These are phyloP conservation scores for Acanthamoeba healyi DNA, from an alignment of 208 protist genomes.

Conservation along the genomic window DNA sequence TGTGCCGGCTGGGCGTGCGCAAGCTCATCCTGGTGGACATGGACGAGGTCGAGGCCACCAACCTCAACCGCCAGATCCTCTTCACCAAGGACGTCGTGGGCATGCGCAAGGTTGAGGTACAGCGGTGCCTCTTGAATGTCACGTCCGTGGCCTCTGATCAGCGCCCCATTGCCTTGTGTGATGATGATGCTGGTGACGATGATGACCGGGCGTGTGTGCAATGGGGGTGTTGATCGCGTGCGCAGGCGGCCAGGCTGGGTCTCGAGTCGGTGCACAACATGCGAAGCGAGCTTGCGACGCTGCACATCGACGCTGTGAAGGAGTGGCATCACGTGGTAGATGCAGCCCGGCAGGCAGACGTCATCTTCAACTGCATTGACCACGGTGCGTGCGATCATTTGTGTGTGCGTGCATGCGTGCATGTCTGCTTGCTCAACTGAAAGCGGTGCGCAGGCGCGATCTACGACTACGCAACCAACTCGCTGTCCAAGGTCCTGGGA, in stretches of 20 bases:
- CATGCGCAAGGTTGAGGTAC: conserved; percentile 25
- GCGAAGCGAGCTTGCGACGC: neutral
- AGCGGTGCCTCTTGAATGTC: no score
- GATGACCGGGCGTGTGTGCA: no score
- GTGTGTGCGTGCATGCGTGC: no score
- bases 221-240: no score
- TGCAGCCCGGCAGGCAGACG: neutral
- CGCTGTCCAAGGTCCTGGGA: conserved; percentile 12
- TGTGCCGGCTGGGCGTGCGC: conserved; percentile 36
- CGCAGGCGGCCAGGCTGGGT: neutral
- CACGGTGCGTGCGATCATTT: neutral
- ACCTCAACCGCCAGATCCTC: conserved; percentile 44
- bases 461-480: conserved; percentile 46
- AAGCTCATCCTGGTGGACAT: conserved; percentile 56
- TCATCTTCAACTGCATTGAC: conserved; percentile 64
- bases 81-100: conserved; percentile 18
- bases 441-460: no score
- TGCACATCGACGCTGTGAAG: conserved; percentile 34
- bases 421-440: no score
- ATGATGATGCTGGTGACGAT: no score
- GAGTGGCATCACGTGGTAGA: conserved; percentile 30
- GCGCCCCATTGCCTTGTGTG: no score
- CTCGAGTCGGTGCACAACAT: conserved; percentile 17
- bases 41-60: conserved; percentile 31
- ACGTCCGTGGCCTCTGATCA: no score